Base-by-base conservation (phyloP, 805 yeast genomes). In the Zygosaccharomyces pseudorouxii region DNA sequence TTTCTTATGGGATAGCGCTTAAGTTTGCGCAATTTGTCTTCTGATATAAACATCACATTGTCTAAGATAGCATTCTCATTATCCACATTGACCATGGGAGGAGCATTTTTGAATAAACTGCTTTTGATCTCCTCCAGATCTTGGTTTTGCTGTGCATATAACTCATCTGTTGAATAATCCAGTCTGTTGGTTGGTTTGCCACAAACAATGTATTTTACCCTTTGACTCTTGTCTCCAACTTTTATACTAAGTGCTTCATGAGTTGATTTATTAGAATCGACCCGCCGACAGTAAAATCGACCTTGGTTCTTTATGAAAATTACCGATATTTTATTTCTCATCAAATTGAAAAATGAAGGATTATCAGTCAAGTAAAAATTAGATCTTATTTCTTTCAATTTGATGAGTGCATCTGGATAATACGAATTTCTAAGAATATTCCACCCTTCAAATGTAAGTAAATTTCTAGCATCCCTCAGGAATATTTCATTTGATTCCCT, bases 161-260 rank as follows among this genome's bases (percentile, higher is more conserved):
- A 9, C 20, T 18, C 42, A 11, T 22, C 14, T 5, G 47, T 20
- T 8, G 27, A 44, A 11, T 29, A 35, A 19, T 22, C 30, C 22
- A 20, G 37, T n/a, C 18, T 23, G 22, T 25, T 28, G n/a, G 42
- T 20, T 1, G 51, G 48, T 14, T 14, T 44, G n/a, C 41, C 47
- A 35, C 23, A 50, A n/a, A 50, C 51, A 19, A 50, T 36, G 30
- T 47, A 50, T 35, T 45, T 50, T 12, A 39, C 25, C 8, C 41
- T 35, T 10, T 47, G 43, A 14, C 31, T 42, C 14, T 29, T 38
- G 30, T 43, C 22, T 9, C 44, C 29, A 31, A 45, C 23, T 22
- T 37, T 41, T 12, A 50, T 36, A 19, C 42, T 19, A 7, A 50
- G 25, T 14, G 53, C 53, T 30, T 47, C 38, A 35, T 50, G 53